Conservation (phyloP, 306 rosid species). For the Urtica urens region DNA sequence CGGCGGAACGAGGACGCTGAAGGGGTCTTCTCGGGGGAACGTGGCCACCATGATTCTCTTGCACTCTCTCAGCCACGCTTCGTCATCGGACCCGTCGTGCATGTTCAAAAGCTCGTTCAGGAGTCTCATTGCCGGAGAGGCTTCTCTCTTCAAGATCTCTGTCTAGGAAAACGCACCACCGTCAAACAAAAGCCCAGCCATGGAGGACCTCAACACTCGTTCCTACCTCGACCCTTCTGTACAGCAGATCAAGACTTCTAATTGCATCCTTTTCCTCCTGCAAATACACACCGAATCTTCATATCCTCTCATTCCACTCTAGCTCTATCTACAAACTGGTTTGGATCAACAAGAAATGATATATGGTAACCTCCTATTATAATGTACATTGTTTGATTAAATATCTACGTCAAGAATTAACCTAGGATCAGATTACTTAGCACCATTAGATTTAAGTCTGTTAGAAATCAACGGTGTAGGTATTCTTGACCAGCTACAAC, state of each 20-base stretch:
- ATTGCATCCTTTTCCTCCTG: slow-evolving; percentile 94
- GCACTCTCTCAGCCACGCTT: slow-evolving; percentile 74
- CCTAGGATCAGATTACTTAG: too few relatives aligned
- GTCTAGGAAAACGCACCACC: slow-evolving; percentile 33
- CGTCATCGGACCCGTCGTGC: slow-evolving; percentile 62
- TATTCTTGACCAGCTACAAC: too few relatives aligned
- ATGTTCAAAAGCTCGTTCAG: slow-evolving; percentile 77
- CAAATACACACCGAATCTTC: slow-evolving; percentile 16
- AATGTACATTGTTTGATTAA: too few relatives aligned
- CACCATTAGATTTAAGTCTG: too few relatives aligned
- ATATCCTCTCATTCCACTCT: too few relatives aligned
- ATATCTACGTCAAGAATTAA: too few relatives aligned
- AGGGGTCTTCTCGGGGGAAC: slow-evolving; percentile 91
- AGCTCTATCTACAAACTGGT: too few relatives aligned
- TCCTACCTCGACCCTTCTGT: slow-evolving; percentile 87
- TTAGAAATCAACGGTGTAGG: too few relatives aligned
- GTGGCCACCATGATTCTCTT: slow-evolving; percentile 52
- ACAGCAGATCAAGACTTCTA: slow-evolving; percentile 78
- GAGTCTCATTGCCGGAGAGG: slow-evolving; percentile 82
- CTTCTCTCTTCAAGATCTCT: slow-evolving; percentile 82
- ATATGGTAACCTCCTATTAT: too few relatives aligned
- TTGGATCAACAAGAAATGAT: too few relatives aligned
- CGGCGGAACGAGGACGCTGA: slow-evolving; percentile 75
- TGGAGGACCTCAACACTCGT: slow-evolving; percentile 5
- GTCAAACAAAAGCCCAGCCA: background rate